phyloP scores from a whole-genome alignment of 2,329 filamentous ascomycete genomes.

The Nemania sp. region DNA sequence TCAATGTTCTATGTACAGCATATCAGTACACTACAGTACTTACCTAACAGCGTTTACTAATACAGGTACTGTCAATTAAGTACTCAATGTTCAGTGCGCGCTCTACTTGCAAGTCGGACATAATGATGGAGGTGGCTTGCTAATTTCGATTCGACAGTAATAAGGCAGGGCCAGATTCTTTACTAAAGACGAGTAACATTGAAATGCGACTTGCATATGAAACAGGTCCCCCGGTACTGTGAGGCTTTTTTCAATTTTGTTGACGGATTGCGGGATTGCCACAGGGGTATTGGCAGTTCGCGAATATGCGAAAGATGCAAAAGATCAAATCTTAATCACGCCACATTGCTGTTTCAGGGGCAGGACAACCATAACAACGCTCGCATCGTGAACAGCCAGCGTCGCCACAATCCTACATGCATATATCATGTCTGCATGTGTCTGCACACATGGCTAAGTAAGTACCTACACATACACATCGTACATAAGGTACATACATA shows the following conservation, averaged over 20 bases:
- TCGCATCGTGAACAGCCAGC: not conserved
- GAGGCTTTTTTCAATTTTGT: constrained; percentile 38
- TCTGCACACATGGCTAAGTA: not conserved
- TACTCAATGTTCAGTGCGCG: constrained; percentile 40
- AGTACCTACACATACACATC: not conserved
- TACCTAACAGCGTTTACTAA: no score
- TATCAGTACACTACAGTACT: no score
- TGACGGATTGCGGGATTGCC: constrained; percentile 22
- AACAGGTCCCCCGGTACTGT: constrained; percentile 23
- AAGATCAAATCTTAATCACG: constrained; percentile 24
- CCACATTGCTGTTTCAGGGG: constrained; percentile 27
- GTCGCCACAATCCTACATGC: not conserved
- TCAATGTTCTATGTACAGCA: no score
- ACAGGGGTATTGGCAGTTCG: constrained; percentile 11
- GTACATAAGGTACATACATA: no score
- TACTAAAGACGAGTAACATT: constrained; percentile 42
- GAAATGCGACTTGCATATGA: constrained; percentile 32
- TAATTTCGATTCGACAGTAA: constrained; percentile 15
- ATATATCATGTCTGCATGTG: constrained; percentile 2
- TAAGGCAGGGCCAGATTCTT: not conserved
- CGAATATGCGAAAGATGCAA: not conserved
- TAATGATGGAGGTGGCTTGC: constrained; percentile 16
- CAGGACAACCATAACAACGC: not conserved
- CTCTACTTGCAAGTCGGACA: constrained; percentile 36
- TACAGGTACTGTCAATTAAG: no score